phyloP scores from a whole-genome alignment of 345 rosid species.

The Hibiscus tridactylites region DNA sequence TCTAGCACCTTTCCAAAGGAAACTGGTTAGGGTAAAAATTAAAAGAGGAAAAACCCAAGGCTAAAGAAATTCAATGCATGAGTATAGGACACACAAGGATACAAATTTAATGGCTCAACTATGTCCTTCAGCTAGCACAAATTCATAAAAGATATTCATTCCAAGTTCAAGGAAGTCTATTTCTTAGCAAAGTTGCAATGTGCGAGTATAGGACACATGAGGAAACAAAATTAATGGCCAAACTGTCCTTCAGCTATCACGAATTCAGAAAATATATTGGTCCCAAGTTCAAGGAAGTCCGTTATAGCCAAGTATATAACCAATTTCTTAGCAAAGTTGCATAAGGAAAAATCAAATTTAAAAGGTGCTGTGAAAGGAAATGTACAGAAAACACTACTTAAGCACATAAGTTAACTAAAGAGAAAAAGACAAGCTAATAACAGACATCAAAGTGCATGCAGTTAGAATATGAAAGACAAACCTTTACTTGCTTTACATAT shows the following conservation, averaged over 20 bases:
- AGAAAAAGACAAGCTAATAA: background rate
- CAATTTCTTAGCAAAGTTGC: background rate
- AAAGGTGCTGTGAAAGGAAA: background rate
- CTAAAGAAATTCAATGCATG: background rate
- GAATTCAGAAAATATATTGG: background rate
- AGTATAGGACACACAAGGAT: background rate
- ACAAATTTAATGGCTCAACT: background rate
- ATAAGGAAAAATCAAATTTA: background rate
- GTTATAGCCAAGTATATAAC: background rate
- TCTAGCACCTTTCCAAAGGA: background rate
- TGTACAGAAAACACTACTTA: background rate
- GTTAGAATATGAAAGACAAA: constrained; percentile 24
- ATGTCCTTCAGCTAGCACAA: background rate
- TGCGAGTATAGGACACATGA: background rate
- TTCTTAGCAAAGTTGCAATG: background rate
- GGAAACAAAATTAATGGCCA: background rate
- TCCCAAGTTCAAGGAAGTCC: constrained; percentile 2
- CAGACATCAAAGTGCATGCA: constrained; percentile 2
- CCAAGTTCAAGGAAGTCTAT: background rate
- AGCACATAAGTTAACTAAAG: background rate
- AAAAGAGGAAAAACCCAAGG: background rate
- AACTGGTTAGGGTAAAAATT: background rate
- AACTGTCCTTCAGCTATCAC: background rate
- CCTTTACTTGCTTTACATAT: constrained; percentile 97
- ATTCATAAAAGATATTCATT: background rate